Evolutionary conservation across 2,329 filamentous ascomycete genomes (phyloP), one percentile per base, ranked within the genome.

Genomic region (Sporothrix variecibatus): DNA sequence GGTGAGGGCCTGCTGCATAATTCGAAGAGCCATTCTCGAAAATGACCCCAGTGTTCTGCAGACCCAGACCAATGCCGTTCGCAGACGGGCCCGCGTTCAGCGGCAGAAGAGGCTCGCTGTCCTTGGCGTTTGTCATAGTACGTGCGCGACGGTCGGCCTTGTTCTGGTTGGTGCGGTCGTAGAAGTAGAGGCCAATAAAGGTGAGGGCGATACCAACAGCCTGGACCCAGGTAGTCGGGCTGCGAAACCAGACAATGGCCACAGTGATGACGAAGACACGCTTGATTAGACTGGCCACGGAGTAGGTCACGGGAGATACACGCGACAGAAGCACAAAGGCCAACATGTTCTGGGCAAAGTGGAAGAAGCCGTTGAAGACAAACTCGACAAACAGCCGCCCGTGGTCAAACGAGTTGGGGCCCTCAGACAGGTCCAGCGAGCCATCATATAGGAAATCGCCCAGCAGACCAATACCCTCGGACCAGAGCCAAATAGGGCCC

Each of bases 261-360:
- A 97, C 92, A 75, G 96, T 89, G 78, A 99, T 97, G 79, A 99
- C 95, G 80, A 97, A 98, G 15, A 99, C 96, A 68, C 96, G 92
- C 85, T 99, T 99, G 83, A 99, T 96, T 76, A 99, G 86, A 73
- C 93, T 97, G 49, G 96, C 96, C 51, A 99, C 95, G 0, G 94
- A 97, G 84, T 99, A 99, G 0, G 96, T 98, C 51, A 99, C 96
- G 0, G 96, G 96, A 0, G 94, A 97, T 15, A 98, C 93, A 85
- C 97, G 93, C 72, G 94, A 97, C 7, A 99, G 86, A 6, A 99
- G 87, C 28, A 97, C 87, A 80, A 99, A 99, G 0, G 96, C 96
- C 72, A 99, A 88, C 72, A 99, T 97, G 80, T 97, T 98, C 80
- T 99, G 96, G 20, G 90, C 93, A 82, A 98, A 99, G 83, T 99